These are phyloP conservation scores for Ogataea neopini DNA, from an alignment of 805 yeast species.

Conservation along the genomic window DNA sequence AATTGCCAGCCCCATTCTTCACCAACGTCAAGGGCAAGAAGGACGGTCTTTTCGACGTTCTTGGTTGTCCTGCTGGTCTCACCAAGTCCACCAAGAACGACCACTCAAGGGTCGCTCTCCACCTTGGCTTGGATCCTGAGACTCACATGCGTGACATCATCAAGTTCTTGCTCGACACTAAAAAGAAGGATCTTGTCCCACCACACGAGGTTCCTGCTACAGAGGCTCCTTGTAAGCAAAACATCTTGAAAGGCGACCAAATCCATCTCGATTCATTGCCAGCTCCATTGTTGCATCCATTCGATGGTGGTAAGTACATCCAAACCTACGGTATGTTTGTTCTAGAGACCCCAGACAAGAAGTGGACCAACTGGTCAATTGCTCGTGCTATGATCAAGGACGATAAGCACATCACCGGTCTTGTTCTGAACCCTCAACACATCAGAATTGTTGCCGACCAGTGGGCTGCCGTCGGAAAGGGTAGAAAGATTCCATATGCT, in stretches of 20 bases:
- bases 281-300: conserved; percentile 25
- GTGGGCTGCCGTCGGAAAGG: conserved; percentile 29
- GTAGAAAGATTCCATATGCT: conserved; percentile 26
- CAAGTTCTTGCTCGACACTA: conserved; percentile 23
- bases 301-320: conserved; percentile 31
- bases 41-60: conserved; percentile 24
- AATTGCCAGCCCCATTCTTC: conserved; percentile 29
- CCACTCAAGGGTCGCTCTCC: conserved; percentile 32
- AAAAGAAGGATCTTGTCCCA: conserved; percentile 19
- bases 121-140: conserved; percentile 25
- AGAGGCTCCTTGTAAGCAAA: conserved; percentile 27
- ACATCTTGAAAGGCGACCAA: conserved; percentile 23
- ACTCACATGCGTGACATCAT: conserved; percentile 29
- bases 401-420: conserved; percentile 29
- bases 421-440: conserved; percentile 32
- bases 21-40: conserved; percentile 24
- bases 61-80: conserved; percentile 31
- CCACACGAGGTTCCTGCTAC: conserved; percentile 16
- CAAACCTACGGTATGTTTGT: conserved; percentile 34
- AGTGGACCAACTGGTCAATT: conserved; percentile 35
- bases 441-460: conserved; percentile 27
- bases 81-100: conserved; percentile 21
- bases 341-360: conserved; percentile 30
- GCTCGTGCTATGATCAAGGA: conserved; percentile 31
- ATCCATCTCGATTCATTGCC: conserved; percentile 25